Conservation (phyloP, 257 asterid species). For the Apocynum venetum region DNA sequence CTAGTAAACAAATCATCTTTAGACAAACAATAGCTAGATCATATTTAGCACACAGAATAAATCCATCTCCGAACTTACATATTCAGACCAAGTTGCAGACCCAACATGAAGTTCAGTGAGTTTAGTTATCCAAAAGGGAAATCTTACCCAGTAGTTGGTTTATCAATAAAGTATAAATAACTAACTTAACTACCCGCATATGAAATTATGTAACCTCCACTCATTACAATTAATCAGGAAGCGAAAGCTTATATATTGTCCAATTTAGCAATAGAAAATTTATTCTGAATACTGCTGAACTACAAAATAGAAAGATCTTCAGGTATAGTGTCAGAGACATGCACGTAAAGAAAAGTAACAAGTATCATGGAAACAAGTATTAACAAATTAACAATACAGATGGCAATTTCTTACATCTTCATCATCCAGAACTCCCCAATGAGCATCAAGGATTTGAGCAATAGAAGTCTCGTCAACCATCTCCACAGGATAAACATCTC, state of each 20-base stretch:
- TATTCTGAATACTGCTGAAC: not conserved
- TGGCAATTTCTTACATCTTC: slow-evolving; percentile 64
- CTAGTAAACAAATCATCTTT: slow-evolving; percentile 21
- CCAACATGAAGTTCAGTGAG: not conserved
- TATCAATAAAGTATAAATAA: not conserved
- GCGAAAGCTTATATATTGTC: not conserved
- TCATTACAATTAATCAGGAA: not conserved
- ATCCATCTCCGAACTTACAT: not conserved
- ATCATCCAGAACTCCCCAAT: slow-evolving; percentile 94
- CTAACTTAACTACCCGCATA: not conserved
- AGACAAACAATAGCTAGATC: not conserved
- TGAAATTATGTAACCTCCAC: not conserved
- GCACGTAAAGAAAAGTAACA: slow-evolving; percentile 6
- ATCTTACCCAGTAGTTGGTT: not conserved
- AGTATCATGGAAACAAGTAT: slow-evolving; percentile 10
- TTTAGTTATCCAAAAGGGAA: not conserved
- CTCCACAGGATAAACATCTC: slow-evolving; percentile 97
- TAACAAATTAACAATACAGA: not conserved
- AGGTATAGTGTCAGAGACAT: not conserved
- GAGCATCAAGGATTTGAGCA: slow-evolving; percentile 94
- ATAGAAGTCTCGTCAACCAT: slow-evolving; percentile 42
- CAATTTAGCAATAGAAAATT: not conserved
- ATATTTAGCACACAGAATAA: not conserved
- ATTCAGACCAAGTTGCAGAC: too few relatives aligned
- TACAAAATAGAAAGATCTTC: not conserved